A percentile compares a stretch with the other conserved stretches of the same genome.
These are phyloP conservation scores for Russula earlei DNA, from an alignment of 768 basidiomycete genomes.

Conservation along the genomic window DNA sequence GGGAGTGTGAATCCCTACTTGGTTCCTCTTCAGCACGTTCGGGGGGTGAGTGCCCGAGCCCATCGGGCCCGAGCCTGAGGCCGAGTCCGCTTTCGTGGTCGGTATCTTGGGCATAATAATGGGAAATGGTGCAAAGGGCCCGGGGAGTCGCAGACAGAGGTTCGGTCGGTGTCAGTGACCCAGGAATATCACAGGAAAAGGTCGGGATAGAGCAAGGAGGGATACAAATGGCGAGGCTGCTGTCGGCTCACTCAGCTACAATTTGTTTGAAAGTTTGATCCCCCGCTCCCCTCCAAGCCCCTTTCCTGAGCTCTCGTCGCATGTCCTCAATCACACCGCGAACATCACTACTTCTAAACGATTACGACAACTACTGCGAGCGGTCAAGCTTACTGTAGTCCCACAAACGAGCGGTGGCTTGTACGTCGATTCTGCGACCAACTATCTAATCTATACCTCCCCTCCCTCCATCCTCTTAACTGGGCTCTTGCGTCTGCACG, in stretches of 20 bases:
- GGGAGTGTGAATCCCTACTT: too few species aligned
- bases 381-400: too few species aligned
- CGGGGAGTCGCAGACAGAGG: neutral
- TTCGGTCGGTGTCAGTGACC: neutral
- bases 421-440: too few species aligned
- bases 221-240: neutral
- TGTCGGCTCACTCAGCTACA: neutral
- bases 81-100: conserved; percentile 13
- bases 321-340: neutral
- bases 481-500: too few species aligned
- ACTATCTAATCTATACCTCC: too few species aligned
- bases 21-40: conserved; percentile 25
- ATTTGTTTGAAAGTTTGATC: too few species aligned
- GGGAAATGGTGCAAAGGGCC: neutral
- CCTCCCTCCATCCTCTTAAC: too few species aligned
- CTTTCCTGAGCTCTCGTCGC: conserved; percentile 7
- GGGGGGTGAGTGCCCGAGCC: conserved; percentile 17
- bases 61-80: conserved; percentile 17
- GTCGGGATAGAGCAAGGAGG: neutral
- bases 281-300: neutral
- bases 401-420: too few species aligned
- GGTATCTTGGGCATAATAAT: conserved; percentile 16
- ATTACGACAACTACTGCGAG: too few species aligned
- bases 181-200: neutral
- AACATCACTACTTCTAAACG: too few species aligned